Evolutionary conservation across 2,329 filamentous ascomycete species (phyloP).

Genomic region (Aspergillus terreus): DNA sequence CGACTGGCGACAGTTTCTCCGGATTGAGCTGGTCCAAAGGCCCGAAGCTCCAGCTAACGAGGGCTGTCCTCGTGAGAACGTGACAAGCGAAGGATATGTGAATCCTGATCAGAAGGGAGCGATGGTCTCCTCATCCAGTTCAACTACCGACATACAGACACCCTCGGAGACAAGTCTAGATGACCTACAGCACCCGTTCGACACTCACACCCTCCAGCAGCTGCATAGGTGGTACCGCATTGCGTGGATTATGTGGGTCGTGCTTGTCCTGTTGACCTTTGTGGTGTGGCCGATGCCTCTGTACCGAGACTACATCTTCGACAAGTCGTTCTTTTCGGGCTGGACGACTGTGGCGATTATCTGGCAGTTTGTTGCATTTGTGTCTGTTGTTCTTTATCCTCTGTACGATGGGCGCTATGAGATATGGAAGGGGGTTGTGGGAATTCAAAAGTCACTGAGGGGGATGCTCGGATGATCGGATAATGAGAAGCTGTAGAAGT

Average conservation of each 20-base stretch:
- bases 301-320: conserved; percentile 49
- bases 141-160: background rate
- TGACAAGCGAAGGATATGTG: background rate
- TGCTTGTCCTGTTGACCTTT: conserved; percentile 45
- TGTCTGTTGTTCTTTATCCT: conserved; percentile 46
- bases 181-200: conserved; percentile 44
- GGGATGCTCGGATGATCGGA: background rate
- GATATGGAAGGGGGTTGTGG: conserved; percentile 30
- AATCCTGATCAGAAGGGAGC: background rate
- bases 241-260: conserved; percentile 39
- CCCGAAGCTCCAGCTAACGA: conserved; percentile 2
- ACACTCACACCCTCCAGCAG: conserved; percentile 29
- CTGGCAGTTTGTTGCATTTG: conserved; percentile 49
- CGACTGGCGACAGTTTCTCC: conserved; percentile 46
- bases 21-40: conserved; percentile 44
- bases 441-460: conserved; percentile 8
- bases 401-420: conserved; percentile 46
- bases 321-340: conserved; percentile 43
- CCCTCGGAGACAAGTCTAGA: conserved; percentile 27
- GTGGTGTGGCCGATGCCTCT: conserved; percentile 50
- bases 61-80: background rate
- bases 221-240: conserved; percentile 38
- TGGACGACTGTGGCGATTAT: conserved; percentile 46
- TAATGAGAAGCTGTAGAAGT: background rate
- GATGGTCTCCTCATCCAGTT: background rate